Evolutionary conservation across 257 asterid species (phyloP).

Genomic region (Petrea volubilis): DNA sequence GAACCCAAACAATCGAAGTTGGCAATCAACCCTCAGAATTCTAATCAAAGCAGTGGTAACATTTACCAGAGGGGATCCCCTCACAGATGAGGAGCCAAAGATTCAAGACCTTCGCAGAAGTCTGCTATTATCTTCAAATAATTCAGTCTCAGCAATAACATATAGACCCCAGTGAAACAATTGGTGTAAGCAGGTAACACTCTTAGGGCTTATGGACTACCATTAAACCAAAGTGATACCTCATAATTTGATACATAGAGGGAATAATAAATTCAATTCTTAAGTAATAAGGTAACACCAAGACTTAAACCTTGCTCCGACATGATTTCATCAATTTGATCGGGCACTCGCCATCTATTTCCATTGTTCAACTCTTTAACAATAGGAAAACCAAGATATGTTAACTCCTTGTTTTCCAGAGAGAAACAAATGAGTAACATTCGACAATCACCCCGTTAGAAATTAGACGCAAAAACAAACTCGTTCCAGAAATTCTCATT

Average conservation of each 20-base stretch:
- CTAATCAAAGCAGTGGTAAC: not conserved
- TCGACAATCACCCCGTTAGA: not conserved
- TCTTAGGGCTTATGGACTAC: not conserved
- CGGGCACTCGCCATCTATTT: no score
- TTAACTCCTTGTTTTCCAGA: not conserved
- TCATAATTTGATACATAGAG: not conserved
- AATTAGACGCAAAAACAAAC: not conserved
- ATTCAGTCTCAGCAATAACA: not conserved
- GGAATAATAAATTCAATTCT: not conserved
- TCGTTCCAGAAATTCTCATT: not conserved
- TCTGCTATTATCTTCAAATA: no score
- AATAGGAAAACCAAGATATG: no score
- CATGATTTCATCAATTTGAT: no score
- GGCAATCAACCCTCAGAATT: not conserved
- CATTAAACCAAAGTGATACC: not conserved
- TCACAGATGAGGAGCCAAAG: not conserved
- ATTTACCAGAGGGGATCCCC: not conserved
- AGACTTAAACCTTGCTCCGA: no score
- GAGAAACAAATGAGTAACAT: not conserved
- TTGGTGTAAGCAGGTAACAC: not conserved
- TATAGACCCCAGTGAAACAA: slow-evolving; percentile 4
- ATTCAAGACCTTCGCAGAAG: not conserved
- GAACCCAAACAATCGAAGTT: not conserved
- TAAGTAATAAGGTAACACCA: not conserved
- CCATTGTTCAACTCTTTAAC: no score